Percentiles rank a stretch among this genome's conserved stretches.
Evolutionary conservation across 106 monocot genomes (phyloP).

Genomic region (Phalaenopsis equestris): DNA sequence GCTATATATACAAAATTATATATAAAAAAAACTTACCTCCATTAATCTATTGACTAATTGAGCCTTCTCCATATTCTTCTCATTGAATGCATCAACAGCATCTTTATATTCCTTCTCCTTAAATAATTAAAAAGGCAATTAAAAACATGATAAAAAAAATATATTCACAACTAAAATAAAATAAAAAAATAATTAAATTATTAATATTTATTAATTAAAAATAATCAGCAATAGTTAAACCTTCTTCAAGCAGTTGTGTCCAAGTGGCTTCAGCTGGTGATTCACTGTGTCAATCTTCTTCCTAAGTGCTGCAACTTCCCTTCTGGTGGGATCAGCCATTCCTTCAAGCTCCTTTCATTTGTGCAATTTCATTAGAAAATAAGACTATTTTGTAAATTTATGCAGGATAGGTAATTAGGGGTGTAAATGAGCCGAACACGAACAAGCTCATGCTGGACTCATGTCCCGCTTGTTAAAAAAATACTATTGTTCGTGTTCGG

Average conservation of each 20-base stretch:
- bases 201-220: neutral
- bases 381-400: neutral
- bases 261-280: constrained; percentile 78
- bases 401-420: too few species aligned
- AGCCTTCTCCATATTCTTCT: constrained; percentile 65
- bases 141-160: neutral
- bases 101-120: constrained; percentile 82
- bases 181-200: neutral
- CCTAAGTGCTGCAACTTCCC: constrained; percentile 63
- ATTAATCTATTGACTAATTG: constrained; percentile 55
- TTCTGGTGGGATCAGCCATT: constrained; percentile 85
- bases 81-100: constrained; percentile 63
- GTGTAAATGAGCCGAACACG: too few species aligned
- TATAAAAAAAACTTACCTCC: constrained; percentile 40
- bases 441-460: too few species aligned
- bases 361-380: neutral
- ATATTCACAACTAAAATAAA: neutral
- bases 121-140: neutral
- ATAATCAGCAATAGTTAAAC: constrained; percentile 12
- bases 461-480: too few species aligned
- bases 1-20: neutral
- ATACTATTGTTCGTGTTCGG: too few species aligned
- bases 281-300: constrained; percentile 69
- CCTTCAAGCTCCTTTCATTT: constrained; percentile 72
- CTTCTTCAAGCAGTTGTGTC: constrained; percentile 79